These are phyloP conservation scores for Prunus padus DNA, from an alignment of 306 rosid species.

Conservation along the genomic window DNA sequence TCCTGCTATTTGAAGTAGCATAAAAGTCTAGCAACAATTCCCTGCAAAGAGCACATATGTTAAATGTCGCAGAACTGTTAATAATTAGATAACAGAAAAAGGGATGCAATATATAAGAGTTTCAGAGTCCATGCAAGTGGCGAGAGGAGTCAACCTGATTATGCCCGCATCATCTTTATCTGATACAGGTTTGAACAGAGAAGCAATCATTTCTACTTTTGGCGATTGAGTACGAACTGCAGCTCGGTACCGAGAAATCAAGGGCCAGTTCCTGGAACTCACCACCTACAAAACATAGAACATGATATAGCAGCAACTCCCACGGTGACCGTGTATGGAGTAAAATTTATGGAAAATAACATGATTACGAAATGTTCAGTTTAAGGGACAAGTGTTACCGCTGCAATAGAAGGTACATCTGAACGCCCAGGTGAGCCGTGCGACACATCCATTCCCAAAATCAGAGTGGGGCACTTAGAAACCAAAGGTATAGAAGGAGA, in stretches of 20 bases:
- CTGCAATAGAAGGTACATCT: conserved; percentile 47
- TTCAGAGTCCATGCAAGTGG: neutral
- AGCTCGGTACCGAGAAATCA: conserved; percentile 79
- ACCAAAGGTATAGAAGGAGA: conserved; percentile 26
- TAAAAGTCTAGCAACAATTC: conserved; percentile 73
- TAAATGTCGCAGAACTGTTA: neutral
- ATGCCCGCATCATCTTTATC: conserved; percentile 70
- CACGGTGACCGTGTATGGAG: neutral
- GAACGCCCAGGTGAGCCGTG: conserved; percentile 49
- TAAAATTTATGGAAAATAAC: neutral
- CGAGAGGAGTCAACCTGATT: conserved; percentile 40
- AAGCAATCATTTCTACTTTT: conserved; percentile 77
- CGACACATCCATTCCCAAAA: conserved; percentile 55
- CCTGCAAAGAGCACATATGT: conserved; percentile 38
- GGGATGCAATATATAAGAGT: neutral
- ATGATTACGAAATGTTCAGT: neutral
- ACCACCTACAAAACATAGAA: conserved; percentile 51
- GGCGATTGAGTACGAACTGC: conserved; percentile 84
- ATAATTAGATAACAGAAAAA: neutral
- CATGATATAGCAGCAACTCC: neutral
- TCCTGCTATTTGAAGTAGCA: conserved; percentile 55
- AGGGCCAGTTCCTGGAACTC: conserved; percentile 88
- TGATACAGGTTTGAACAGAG: conserved; percentile 61
- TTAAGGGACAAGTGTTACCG: conserved; percentile 23
- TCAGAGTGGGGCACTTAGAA: conserved; percentile 36